A percentile compares a stretch with the other conserved stretches of the same genome.
These are phyloP conservation scores for Platismatia glauca DNA, from an alignment of 495 filamentous ascomycete species.

Conservation along the genomic window DNA sequence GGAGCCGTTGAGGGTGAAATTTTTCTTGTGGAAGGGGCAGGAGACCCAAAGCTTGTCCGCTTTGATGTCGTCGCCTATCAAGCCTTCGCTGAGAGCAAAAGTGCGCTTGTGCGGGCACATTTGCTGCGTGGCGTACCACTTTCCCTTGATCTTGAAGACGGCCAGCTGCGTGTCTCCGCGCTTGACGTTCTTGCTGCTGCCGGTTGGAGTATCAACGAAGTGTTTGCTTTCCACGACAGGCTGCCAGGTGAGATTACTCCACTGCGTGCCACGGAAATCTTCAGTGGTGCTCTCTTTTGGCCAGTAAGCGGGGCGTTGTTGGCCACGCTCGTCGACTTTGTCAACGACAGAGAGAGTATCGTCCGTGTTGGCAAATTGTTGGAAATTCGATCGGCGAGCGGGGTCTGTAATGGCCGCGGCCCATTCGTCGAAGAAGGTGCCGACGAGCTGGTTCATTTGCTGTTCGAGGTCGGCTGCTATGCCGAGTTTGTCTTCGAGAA, in stretches of 20 bases:
- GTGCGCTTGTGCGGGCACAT: conserved; percentile 97
- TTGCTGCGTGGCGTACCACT: conserved; percentile 86
- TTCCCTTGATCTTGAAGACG: conserved; percentile 76
- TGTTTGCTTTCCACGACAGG: conserved; percentile 66
- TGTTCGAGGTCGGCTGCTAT: conserved; percentile 78
- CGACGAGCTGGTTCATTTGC: conserved; percentile 84
- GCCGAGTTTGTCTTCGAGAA: conserved; percentile 82
- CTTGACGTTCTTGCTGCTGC: conserved; percentile 65
- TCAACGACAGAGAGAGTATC: conserved; percentile 66
- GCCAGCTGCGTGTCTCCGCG: conserved; percentile 88
- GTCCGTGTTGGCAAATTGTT: conserved; percentile 79
- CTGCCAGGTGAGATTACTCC: conserved; percentile 70
- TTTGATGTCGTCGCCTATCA: conserved; percentile 66
- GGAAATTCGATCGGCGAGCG: conserved; percentile 60
- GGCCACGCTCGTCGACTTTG: conserved; percentile 61
- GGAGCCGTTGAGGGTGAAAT: conserved; percentile 67
- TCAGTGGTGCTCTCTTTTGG: conserved; percentile 56
- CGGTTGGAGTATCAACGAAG: conserved; percentile 65
- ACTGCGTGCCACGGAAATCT: conserved; percentile 68
- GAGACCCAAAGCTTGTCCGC: conserved; percentile 65
- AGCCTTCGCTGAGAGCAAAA: conserved; percentile 78
- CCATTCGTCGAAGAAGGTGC: conserved; percentile 94
- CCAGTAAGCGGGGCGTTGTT: conserved; percentile 78
- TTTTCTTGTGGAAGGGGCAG: conserved; percentile 89
- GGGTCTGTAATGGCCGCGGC: conserved; percentile 71